These are phyloP conservation scores for Syzygium jambos DNA, from an alignment of 345 rosid genomes.

Conservation along the genomic window DNA sequence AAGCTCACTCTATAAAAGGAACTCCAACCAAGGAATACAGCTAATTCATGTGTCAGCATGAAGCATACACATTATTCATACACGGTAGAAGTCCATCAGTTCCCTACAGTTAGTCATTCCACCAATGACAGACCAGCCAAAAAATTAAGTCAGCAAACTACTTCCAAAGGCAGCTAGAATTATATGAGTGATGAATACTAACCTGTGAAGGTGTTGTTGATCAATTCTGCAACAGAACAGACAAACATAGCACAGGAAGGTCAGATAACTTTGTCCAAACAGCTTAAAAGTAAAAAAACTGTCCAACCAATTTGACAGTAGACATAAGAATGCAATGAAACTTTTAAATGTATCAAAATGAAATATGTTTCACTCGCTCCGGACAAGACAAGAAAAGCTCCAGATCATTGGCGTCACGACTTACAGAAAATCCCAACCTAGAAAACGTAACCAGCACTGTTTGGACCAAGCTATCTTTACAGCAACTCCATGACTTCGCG, in stretches of 20 bases:
- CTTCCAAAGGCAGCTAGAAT: neutral
- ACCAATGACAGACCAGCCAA: neutral
- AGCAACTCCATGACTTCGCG: neutral
- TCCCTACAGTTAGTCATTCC: neutral
- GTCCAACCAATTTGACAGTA: neutral
- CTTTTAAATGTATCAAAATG: neutral
- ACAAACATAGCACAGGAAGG: neutral
- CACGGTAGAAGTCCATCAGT: neutral
- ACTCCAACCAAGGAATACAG: neutral
- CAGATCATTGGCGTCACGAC: neutral
- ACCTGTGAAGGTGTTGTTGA: constrained; percentile 45
- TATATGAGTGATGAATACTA: constrained; percentile 3
- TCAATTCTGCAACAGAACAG: constrained; percentile 30
- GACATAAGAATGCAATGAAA: neutral
- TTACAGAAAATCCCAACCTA: neutral
- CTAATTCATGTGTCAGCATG: neutral
- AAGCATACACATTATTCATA: neutral
- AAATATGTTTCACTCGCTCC: neutral
- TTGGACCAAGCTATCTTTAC: neutral
- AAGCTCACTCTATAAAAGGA: neutral
- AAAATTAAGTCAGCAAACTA: neutral
- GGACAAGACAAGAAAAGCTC: neutral
- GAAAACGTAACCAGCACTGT: neutral
- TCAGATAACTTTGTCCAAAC: neutral
- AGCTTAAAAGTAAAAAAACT: neutral